Base-by-base conservation (phyloP, 768 basidiomycete species). In the Lenzites betulinus region DNA sequence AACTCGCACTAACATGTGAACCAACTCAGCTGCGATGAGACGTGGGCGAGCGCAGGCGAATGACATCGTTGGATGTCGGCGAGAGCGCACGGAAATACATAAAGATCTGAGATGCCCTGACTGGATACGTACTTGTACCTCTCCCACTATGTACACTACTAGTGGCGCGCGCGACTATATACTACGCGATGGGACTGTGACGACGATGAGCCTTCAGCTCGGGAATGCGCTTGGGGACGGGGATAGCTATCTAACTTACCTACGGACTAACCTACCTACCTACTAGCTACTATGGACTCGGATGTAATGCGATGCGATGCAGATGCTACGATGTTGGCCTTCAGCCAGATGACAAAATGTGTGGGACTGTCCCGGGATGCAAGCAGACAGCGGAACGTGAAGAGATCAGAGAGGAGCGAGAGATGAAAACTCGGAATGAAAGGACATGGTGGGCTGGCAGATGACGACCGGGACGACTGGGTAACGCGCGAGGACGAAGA, bases 101-200 rank as follows among this genome's bases (percentile, higher is more conserved):
- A 54, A 43, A 35, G 53, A 41, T 28, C 16, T 39, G 47, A 26
- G 33, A 25, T 26, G 26, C 28, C 16, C 18, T 12, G 38, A 46
- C 55, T 44, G 38, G 38, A 38, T 48, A 62, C 7, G 65, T 59
- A 60, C 67, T n/a, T n/a, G n/a, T n/a, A n/a, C n/a, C n/a, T n/a
- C n/a, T n/a, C n/a, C n/a, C n/a, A n/a, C 69, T 68, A 69, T 64
- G 36, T 49, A 49, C 15, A 47, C 54, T 46, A 44, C 28, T 57
- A 50, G 5, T 38, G 41, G 39, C 39, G 64, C 63, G 66, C 66
- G 64, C 63, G 64, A 64, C 62, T 63, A 62, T 65, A 65, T 65
- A 64, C 67, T 64, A 69, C 68, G 68, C 68, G 61, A 64, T 66
- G 69, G 65, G 65, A 64, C 62, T 7, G 42, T 49, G 42, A 46